Conservation (phyloP, 305 asterid species). For the Fraxinus nigra region DNA sequence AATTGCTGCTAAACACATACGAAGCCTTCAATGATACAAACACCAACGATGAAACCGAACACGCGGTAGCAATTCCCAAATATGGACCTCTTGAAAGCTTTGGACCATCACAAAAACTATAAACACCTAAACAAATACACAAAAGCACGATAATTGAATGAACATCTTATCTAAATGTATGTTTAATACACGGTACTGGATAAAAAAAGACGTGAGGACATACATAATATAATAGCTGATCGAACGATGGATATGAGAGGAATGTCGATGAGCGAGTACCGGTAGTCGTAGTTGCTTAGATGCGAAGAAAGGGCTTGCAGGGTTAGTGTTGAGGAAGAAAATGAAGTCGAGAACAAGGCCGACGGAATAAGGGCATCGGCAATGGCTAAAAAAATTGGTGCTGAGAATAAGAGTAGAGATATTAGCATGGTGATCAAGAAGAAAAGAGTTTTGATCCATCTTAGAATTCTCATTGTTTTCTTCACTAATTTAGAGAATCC, state of each 20-base stretch:
- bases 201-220: constrained; percentile 12
- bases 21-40: constrained; percentile 73
- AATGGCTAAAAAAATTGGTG: constrained; percentile 64
- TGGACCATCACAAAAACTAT: constrained; percentile 82
- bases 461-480: constrained; percentile 33
- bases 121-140: constrained; percentile 51
- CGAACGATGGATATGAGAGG: constrained; percentile 73
- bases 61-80: constrained; percentile 60
- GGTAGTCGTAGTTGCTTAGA: constrained; percentile 63
- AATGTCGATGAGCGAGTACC: constrained; percentile 75
- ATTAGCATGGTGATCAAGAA: constrained; percentile 64
- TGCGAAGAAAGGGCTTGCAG: constrained; percentile 34
- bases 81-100: constrained; percentile 75
- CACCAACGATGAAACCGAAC: constrained; percentile 69
- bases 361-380: constrained; percentile 85
- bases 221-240: constrained; percentile 74
- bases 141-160: not conserved
- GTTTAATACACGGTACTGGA: not conserved
- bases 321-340: constrained; percentile 27
- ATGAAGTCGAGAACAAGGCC: constrained; percentile 64
- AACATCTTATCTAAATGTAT: not conserved
- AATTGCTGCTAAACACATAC: constrained; percentile 38
- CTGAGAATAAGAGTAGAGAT: constrained; percentile 73
- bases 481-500: constrained; percentile 56
- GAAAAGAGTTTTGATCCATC: constrained; percentile 77